phyloP scores from a whole-genome alignment of 148 eudicot genomes.

The Tetragonia tetragonoides region DNA sequence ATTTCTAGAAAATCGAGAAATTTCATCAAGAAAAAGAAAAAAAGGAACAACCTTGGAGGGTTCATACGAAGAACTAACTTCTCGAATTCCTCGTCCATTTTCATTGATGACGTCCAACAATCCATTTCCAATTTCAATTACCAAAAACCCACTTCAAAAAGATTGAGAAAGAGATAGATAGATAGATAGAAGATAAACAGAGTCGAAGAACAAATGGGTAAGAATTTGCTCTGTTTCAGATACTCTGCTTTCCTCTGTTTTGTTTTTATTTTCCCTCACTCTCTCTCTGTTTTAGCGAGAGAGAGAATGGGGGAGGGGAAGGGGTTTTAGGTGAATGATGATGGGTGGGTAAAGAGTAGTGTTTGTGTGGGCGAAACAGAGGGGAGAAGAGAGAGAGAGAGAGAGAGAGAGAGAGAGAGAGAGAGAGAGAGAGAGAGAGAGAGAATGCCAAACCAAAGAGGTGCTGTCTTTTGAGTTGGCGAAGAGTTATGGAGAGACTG shows the following conservation, averaged over 20 bases:
- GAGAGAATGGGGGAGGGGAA: slow-evolving; percentile 7
- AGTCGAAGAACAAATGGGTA: not conserved
- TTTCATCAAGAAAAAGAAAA: not conserved
- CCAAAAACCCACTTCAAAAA: not conserved
- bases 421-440: not conserved
- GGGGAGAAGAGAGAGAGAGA: slow-evolving; percentile 1
- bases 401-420: not conserved
- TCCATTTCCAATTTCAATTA: slow-evolving; percentile 42
- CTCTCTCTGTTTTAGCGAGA: not conserved
- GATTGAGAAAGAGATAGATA: not conserved
- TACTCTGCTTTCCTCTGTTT: slow-evolving; percentile 10
- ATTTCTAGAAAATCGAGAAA: not conserved
- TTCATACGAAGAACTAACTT: slow-evolving; percentile 83
- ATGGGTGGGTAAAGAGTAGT: slow-evolving; percentile 28
- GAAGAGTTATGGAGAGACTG: slow-evolving; percentile 26
- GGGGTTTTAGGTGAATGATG: slow-evolving; percentile 6
- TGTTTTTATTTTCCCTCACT: not conserved
- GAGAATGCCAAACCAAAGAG: not conserved
- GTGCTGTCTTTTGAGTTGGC: slow-evolving; percentile 41
- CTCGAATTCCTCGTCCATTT: slow-evolving; percentile 73
- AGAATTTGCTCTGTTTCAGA: not conserved
- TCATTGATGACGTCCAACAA: slow-evolving; percentile 52
- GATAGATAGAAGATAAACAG: not conserved
- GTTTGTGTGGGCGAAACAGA: slow-evolving; percentile 23
- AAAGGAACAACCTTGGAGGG: slow-evolving; percentile 60